Evolutionary conservation across 1,284 basidiomycete species (phyloP).

Genomic region (Trichosporon ovoides): DNA sequence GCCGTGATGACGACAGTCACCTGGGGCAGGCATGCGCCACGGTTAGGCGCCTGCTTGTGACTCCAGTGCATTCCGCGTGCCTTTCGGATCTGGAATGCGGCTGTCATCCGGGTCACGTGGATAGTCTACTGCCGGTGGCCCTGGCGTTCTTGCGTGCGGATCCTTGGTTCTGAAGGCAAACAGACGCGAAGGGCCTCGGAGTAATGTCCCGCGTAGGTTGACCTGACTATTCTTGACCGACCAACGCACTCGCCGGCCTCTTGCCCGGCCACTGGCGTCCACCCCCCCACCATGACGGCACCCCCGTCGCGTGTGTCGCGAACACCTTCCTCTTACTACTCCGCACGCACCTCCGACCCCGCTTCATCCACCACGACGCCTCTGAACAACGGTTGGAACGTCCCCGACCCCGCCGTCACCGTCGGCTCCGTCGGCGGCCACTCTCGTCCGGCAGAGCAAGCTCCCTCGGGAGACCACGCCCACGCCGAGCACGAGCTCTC

Average conservation of each 20-base stretch:
- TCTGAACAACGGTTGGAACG: constrained; percentile 1
- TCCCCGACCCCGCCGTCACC: constrained; percentile 2
- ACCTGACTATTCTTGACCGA: too few species aligned
- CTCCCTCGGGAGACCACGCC: neutral
- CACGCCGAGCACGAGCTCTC: neutral
- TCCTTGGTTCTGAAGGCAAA: too few species aligned
- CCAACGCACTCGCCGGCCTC: neutral
- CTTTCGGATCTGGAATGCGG: neutral
- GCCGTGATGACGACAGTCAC: constrained; percentile 8
- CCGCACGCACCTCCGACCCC: neutral
- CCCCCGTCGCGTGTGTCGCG: constrained; percentile 3
- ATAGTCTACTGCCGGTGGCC: too few species aligned
- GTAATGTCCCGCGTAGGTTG: too few species aligned
- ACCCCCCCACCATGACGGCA: neutral
- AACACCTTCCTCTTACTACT: neutral
- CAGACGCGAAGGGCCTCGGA: too few species aligned
- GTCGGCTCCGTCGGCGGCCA: constrained; percentile 2
- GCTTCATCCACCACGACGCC: too few species aligned
- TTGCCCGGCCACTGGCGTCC: too few species aligned
- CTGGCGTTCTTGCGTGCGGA: too few species aligned
- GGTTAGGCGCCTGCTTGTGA: neutral
- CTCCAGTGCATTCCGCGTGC: neutral
- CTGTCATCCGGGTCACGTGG: too few species aligned
- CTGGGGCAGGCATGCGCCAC: neutral
- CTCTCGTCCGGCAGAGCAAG: neutral